Evolutionary conservation across 2,329 filamentous ascomycete genomes (phyloP), one percentile per base, ranked within the genome.

Genomic region (Trichoderma sp.): DNA sequence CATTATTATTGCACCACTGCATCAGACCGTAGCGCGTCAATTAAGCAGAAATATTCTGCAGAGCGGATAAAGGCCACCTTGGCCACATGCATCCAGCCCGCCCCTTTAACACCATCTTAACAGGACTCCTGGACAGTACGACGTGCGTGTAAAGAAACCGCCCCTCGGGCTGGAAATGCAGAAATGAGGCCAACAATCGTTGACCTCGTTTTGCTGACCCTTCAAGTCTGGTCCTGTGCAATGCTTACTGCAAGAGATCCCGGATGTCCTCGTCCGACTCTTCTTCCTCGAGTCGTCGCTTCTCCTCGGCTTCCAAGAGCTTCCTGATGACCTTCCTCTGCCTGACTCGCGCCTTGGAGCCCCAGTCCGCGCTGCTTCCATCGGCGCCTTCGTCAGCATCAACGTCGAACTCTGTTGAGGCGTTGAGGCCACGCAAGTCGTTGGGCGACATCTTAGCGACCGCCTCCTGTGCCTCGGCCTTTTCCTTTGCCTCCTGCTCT

Each of bases 261-360:
- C 87, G 84, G 70, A 93, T 89, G 28, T 63, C 60, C 74, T 93
- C 89, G 78, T 90, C 89, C 75, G 92, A 89, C 67, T 89, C 86
- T 69, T 90, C 83, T 66, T 88, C 85, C 70, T 88, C 34, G 12
- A 39, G 87, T 57, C 86, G 82, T 69, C 83, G 79, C 70, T 85
- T 76, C 78, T 85, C 80, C 77, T 90, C 88, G 69, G 82, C 83
- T 71, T 88, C 87, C 67, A 91, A 76, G 72, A 90, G 74, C 72
- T 87, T 84, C 80, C 87, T 87, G 67, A 90, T 79, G 75, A 90
- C 82, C 69, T 84, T 83, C 72, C 88, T 83, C 79, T 92, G 89
- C 70, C 89, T 83, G 75, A 86, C 84, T 69, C 88, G 81, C 10
- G 90, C 88, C 78, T 87, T 90, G 78, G 87, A 86, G 51, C 90